These are phyloP conservation scores for Cadophora luteo-olivacea DNA, from an alignment of 2,329 filamentous ascomycete species.

Conservation along the genomic window DNA sequence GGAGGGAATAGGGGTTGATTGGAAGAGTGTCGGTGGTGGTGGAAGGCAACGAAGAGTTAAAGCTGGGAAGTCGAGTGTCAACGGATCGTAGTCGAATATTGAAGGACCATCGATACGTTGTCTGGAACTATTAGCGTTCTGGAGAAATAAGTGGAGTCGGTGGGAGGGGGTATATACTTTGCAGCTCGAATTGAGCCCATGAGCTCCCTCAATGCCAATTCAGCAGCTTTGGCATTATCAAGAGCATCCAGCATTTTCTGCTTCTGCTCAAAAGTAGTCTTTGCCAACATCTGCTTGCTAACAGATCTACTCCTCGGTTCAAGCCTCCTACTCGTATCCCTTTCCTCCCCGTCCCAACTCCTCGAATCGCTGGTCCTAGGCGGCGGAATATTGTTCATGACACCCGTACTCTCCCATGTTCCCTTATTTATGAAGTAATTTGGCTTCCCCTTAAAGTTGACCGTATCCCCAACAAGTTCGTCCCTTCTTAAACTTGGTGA, in stretches of 20 bases:
- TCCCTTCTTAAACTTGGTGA: slow-evolving; percentile 47
- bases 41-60: slow-evolving; percentile 83
- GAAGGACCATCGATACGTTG: slow-evolving; percentile 62
- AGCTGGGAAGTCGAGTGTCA: slow-evolving; percentile 84
- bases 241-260: slow-evolving; percentile 70
- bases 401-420: slow-evolving; percentile 78
- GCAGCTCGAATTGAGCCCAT: slow-evolving; percentile 83
- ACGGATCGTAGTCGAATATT: slow-evolving; percentile 82
- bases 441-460: slow-evolving; percentile 45
- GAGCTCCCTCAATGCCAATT: slow-evolving; percentile 84
- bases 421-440: slow-evolving; percentile 49
- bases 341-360: slow-evolving; percentile 46
- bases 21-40: slow-evolving; percentile 79
- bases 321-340: slow-evolving; percentile 42
- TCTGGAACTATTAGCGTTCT: slow-evolving; percentile 46
- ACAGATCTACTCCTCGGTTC: slow-evolving; percentile 48
- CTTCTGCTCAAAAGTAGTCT: slow-evolving; percentile 64
- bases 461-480: slow-evolving; percentile 45
- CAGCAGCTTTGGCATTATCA: slow-evolving; percentile 83
- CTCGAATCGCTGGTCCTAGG: slow-evolving; percentile 53
- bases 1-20: slow-evolving; percentile 77
- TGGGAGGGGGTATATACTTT: slow-evolving; percentile 63
- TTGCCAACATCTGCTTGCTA: slow-evolving; percentile 58
- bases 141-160: background rate
- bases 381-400: slow-evolving; percentile 75